Evolutionary conservation across 305 asterid species (phyloP).

Genomic region (Rubia balearica): DNA sequence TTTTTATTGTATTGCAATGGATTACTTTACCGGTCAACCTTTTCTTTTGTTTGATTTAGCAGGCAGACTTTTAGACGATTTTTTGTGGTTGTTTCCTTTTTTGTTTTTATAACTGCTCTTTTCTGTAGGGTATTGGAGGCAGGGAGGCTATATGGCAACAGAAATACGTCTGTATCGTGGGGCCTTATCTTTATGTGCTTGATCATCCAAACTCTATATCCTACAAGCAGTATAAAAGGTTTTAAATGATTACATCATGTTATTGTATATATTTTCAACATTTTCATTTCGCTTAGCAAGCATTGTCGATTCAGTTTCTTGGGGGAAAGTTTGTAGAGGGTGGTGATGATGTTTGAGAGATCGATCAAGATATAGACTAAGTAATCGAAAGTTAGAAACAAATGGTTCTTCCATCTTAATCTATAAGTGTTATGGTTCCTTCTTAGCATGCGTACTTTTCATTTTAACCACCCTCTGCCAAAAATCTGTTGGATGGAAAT

Average conservation of each 20-base stretch:
- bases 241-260: constrained; percentile 16
- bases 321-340: not conserved
- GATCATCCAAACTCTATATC: constrained; percentile 69
- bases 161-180: constrained; percentile 80
- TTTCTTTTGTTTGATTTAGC: constrained; percentile 5
- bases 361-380: too few species aligned
- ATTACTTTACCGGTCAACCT: constrained; percentile 3
- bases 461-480: not conserved
- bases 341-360: not conserved
- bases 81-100: constrained; percentile 5
- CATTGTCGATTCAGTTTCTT: not conserved
- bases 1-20: not conserved
- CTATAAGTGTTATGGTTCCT: not conserved
- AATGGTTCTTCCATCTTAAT: not conserved
- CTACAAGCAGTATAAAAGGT: constrained; percentile 79
- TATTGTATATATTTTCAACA: not conserved
- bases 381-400: not conserved
- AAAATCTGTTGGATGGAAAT: not conserved
- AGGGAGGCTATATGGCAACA: constrained; percentile 98
- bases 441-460: not conserved
- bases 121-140: constrained; percentile 87
- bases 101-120: constrained; percentile 13
- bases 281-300: not conserved
- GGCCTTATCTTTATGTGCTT: constrained; percentile 75
- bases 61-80: not conserved